A percentile compares a stretch with the other conserved stretches of the same genome.
phyloP scores from a whole-genome alignment of 208 protist species.

The Crithidia expoeki region DNA sequence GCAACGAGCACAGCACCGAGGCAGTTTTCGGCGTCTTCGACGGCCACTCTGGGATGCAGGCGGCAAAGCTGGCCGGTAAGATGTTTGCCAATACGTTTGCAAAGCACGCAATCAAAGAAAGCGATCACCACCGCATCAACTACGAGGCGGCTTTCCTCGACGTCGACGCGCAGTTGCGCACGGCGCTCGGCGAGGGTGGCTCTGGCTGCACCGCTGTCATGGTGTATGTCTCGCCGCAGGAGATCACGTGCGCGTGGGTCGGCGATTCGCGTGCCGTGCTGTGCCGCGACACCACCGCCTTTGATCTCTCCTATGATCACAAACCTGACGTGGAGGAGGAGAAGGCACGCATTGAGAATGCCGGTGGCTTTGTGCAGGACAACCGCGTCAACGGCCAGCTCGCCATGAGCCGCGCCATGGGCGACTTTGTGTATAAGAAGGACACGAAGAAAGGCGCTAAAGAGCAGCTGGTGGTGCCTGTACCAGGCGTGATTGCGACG shows the following conservation, averaged over 20 bases:
- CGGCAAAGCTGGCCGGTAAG: conserved; percentile 47
- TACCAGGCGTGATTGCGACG: conserved; percentile 64
- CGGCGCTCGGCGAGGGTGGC: conserved; percentile 30
- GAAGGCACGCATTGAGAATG: conserved; percentile 79
- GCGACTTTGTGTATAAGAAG: conserved; percentile 93
- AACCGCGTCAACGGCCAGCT: conserved; percentile 95
- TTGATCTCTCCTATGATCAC: conserved; percentile 92
- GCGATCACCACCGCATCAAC: conserved; percentile 43
- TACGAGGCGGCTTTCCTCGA: conserved; percentile 75
- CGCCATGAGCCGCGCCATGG: conserved; percentile 94
- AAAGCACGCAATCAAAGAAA: conserved; percentile 29
- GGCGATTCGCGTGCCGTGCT: conserved; percentile 93
- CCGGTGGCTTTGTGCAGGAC: conserved; percentile 87
- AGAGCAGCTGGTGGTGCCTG: conserved; percentile 81
- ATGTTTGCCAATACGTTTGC: conserved; percentile 42
- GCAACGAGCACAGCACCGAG: conserved; percentile 42
- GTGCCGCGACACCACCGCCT: conserved; percentile 69
- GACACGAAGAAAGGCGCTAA: conserved; percentile 37
- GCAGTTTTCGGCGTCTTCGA: conserved; percentile 89
- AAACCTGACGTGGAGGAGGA: conserved; percentile 84
- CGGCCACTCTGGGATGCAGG: conserved; percentile 74
- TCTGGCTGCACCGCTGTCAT: conserved; percentile 81
- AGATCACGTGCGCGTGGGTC: conserved; percentile 89
- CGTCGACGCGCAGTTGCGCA: conserved; percentile 56
- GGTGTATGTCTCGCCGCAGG: conserved; percentile 65